Percentiles rank a stretch among this genome's conserved stretches.
Evolutionary conservation across 495 filamentous ascomycete species (phyloP).

Genomic region (Aspergillus leporis): DNA sequence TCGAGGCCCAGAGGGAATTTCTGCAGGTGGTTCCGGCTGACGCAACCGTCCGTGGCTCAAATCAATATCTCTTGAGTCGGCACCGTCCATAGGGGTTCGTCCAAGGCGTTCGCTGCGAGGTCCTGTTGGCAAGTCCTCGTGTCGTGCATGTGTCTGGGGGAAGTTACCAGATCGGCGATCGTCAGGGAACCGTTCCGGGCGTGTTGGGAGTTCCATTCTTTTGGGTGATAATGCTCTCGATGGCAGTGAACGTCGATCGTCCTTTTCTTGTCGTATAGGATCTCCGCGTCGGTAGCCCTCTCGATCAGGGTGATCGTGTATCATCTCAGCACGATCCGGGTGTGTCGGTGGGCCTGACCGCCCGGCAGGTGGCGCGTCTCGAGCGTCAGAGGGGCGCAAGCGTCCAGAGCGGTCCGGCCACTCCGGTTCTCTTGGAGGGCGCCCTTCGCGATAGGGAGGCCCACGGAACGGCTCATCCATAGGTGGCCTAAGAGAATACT

Average conservation of each 20-base stretch:
- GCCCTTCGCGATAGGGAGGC: constrained; percentile 36
- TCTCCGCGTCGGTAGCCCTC: constrained; percentile 40
- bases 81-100: constrained; percentile 20
- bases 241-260: constrained; percentile 35
- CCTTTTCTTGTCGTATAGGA: constrained; percentile 33
- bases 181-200: constrained; percentile 38
- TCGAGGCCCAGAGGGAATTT: constrained; percentile 73
- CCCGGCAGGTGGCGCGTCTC: constrained; percentile 15
- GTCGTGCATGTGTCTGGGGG: constrained; percentile 22
- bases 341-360: constrained; percentile 28
- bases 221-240: constrained; percentile 32
- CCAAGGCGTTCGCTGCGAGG: constrained; percentile 39
- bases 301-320: constrained; percentile 38
- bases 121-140: constrained; percentile 41
- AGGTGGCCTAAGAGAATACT: constrained; percentile 33
- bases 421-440: constrained; percentile 33
- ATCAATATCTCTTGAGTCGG: constrained; percentile 31
- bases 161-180: constrained; percentile 34
- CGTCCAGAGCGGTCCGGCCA: constrained; percentile 44
- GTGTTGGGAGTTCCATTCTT: constrained; percentile 35
- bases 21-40: constrained; percentile 52
- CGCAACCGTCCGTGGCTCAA: constrained; percentile 56
- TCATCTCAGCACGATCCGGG: constrained; percentile 38
- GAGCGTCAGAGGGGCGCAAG: constrained; percentile 28
- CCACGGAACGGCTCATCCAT: constrained; percentile 46